Evolutionary conservation across 2,329 filamentous ascomycete genomes (phyloP), one percentile per base, ranked within the genome.

Genomic region (Chaetomium sp.): DNA sequence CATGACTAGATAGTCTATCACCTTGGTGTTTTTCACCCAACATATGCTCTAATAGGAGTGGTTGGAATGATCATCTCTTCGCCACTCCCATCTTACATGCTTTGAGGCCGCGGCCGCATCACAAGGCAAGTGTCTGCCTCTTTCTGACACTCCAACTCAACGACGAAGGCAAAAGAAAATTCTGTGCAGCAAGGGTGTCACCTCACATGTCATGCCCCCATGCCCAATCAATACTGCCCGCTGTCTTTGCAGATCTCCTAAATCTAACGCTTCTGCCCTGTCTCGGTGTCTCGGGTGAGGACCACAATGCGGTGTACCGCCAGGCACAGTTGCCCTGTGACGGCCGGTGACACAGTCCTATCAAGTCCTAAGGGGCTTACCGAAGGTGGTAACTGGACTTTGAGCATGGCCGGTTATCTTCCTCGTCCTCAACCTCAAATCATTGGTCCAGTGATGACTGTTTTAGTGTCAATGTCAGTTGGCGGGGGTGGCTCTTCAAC

Each of bases 231-330:
- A 42, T 27, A 16, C 31, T 27, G n/a, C 31, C 25, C 10, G 29
- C 33, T 58, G 10, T 6, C 38, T 10, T 6, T 27, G 38, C 25
- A 27, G 35, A 47, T 57, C 55, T 47, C 12, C 23, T 19, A 33
- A 21, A 5, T 9, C 12, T 8, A 12, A 59, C 25, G 57, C 50
- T 50, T 50, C 42, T 59, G 57, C 57, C 27, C 10, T 42, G 21
- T 31, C 33, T 23, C 42, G 25, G 4, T 60, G 57, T 60, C 57
- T 53, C 57, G 31, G 57, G 47, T 21, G 47, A 60, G 9, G 45
- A 59, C 47, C 27, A 27, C 13, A 13, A 50, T 60, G 57, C 57
- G 31, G 57, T 60, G 57, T 51, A 51, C 29, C 19, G 53, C 29
- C 29, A 35, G 45, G n/a, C 57, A 50, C 57, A 35, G 45, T 19